These are phyloP conservation scores for Westerdykella aurantiaca DNA, from an alignment of 2,329 filamentous ascomycete genomes.

Conservation along the genomic window DNA sequence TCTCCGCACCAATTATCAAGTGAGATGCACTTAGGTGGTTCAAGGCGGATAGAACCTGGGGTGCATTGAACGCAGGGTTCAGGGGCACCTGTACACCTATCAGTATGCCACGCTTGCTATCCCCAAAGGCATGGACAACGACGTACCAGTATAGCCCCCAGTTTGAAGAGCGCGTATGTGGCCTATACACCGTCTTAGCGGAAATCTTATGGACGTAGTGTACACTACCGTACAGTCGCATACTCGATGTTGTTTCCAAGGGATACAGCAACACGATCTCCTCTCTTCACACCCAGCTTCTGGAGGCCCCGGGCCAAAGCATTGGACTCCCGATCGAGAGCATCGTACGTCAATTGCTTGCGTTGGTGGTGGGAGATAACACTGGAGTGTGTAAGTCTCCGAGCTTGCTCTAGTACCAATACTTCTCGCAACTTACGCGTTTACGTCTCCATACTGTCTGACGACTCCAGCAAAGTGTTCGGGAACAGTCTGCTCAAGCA, in stretches of 20 bases:
- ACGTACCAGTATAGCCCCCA: conserved; percentile 76
- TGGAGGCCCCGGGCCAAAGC: conserved; percentile 64
- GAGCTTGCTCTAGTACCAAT: not conserved
- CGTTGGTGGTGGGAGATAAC: conserved; percentile 59
- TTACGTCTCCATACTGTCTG: conserved; percentile 57
- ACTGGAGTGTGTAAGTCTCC: conserved; percentile 27
- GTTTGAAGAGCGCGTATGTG: conserved; percentile 86
- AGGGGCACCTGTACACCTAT: conserved; percentile 60
- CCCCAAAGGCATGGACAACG: not conserved
- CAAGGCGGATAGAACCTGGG: conserved; percentile 73
- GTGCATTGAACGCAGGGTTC: conserved; percentile 80
- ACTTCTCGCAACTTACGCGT: conserved; percentile 43
- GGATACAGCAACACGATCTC: conserved; percentile 78
- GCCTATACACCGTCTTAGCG: conserved; percentile 32
- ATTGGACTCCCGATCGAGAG: conserved; percentile 71
- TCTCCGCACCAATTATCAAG: conserved; percentile 80
- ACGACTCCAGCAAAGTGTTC: conserved; percentile 66
- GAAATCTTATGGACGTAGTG: not conserved
- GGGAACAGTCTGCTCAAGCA: conserved; percentile 64
- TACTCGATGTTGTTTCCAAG: conserved; percentile 82
- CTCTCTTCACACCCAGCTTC: conserved; percentile 68
- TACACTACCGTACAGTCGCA: conserved; percentile 54
- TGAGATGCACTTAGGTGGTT: conserved; percentile 67
- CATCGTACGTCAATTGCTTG: conserved; percentile 62
- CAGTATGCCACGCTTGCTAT: not conserved